Conservation (phyloP, 371 early-diverging fungal species). For the Mucor mucedo region DNA sequence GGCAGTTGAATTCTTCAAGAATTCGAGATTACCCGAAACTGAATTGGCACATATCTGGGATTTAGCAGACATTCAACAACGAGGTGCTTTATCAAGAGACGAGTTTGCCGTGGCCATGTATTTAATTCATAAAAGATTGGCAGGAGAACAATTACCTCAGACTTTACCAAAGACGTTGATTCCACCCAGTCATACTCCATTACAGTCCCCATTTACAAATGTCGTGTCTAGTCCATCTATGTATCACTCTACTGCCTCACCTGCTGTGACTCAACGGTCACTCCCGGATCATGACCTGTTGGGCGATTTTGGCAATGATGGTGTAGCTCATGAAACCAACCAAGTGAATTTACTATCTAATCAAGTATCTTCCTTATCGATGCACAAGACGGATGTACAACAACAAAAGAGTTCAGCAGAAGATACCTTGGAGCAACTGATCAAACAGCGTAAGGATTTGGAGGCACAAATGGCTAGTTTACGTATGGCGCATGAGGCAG, state of each 20-base stretch:
- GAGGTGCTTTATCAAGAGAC: constrained; percentile 81
- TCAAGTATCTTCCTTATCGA: constrained; percentile 35
- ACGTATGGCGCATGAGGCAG: constrained; percentile 37
- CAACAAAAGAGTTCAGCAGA: constrained; percentile 34
- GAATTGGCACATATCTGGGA: constrained; percentile 83
- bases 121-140: constrained; percentile 78
- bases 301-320: constrained; percentile 51
- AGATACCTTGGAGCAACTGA: constrained; percentile 36
- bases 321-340: constrained; percentile 47
- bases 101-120: constrained; percentile 96
- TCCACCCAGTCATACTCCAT: constrained; percentile 28
- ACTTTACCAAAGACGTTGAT: constrained; percentile 45
- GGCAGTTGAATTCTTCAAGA: constrained; percentile 79
- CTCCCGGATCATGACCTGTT: constrained; percentile 35
- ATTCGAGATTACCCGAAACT: constrained; percentile 72
- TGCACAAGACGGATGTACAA: constrained; percentile 25
- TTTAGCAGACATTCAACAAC: constrained; percentile 78
- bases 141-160: constrained; percentile 83
- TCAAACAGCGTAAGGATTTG: constrained; percentile 41
- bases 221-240: constrained; percentile 1
- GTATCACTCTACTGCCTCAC: constrained; percentile 9
- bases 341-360: constrained; percentile 49
- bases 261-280: constrained; percentile 12
- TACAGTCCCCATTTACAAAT: constrained; percentile 17
- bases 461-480: constrained; percentile 38